Evolutionary conservation across 139 green algal species (phyloP), one percentile per base, ranked within the genome.

Genomic region (Nannochloris sp.): DNA sequence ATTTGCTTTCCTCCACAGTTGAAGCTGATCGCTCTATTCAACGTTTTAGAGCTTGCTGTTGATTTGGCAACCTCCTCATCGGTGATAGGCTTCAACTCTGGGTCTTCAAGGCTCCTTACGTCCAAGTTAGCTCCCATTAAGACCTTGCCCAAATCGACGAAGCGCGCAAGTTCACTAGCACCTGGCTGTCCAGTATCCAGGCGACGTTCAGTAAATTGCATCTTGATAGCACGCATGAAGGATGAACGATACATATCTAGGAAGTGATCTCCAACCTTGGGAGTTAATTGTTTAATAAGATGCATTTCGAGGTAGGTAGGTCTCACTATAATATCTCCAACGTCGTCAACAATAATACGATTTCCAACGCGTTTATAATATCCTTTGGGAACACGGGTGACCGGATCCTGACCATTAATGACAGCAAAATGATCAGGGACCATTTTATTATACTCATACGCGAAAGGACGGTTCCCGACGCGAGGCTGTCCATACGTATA

Each of bases 401-500:
- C 65, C 19, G 69, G 53, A 54, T 70, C 65, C 42, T 75, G 24
- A 35, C n/a, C 39, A 37, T 83, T 78, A 47, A 86, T 86, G 32
- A 89, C 48, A 51, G 72, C 47, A 65, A 74, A 89, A 47, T 80
- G 83, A 33, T 86, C 63, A 15, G 64, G 68, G 1, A 89, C 61
- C 2, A 55, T 30, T 2, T 12, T 9, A 27, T 76, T 48, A 56
- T 87, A 84, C n/a, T 78, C 66, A 35, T 42, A 30, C 1, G 81
- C 81, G 62, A 85, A 87, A 15, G 74, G 56, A 32, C 80, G 72
- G 67, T 88, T 90, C 47, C 83, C 83, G 0, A 70, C 67, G 1
- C 81, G 62, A 1, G 83, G 83, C 1, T 72, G 67, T 23, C 83
- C 83, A 70, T 77, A 83, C 6, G 78, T 84, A 61, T 86, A 84